These are phyloP conservation scores for Aureococcus anophagefferens DNA, from an alignment of 108 stramenopile species.

Conservation along the genomic window DNA sequence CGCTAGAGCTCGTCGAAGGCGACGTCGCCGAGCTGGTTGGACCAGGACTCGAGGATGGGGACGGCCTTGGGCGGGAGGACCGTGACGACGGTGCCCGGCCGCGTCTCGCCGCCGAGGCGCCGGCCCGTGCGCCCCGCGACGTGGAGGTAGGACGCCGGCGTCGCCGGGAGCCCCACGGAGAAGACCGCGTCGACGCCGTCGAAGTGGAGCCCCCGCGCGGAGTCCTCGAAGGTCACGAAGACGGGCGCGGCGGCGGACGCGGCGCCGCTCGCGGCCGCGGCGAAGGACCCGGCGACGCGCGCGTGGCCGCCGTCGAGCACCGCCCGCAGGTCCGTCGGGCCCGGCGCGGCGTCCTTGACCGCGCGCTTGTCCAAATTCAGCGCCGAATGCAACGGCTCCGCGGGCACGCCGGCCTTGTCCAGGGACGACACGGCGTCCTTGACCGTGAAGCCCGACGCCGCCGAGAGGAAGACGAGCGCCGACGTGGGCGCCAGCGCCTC, in stretches of 20 bases:
- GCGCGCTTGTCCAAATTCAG: slow-evolving; percentile 39
- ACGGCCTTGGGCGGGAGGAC: not conserved
- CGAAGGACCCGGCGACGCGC: not conserved
- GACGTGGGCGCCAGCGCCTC: slow-evolving; percentile 18
- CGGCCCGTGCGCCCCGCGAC: slow-evolving; percentile 62
- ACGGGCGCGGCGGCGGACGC: slow-evolving; percentile 26
- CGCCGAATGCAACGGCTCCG: slow-evolving; percentile 45
- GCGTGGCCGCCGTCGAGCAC: not conserved
- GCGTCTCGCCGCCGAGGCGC: slow-evolving; percentile 31
- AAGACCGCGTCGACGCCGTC: slow-evolving; percentile 55
- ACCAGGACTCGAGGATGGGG: not conserved
- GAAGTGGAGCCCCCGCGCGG: slow-evolving; percentile 60
- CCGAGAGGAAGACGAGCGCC: slow-evolving; percentile 49
- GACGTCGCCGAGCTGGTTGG: not conserved
- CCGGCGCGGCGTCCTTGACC: slow-evolving; percentile 9
- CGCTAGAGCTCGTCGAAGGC: not conserved
- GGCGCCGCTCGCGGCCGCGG: slow-evolving; percentile 2
- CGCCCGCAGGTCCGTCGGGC: not conserved
- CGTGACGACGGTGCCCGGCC: slow-evolving; percentile 39
- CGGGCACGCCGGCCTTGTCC: slow-evolving; percentile 30
- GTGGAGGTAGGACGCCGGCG: slow-evolving; percentile 60
- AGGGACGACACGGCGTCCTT: slow-evolving; percentile 18
- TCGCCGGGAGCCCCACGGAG: slow-evolving; percentile 41
- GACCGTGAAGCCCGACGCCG: slow-evolving; percentile 39
- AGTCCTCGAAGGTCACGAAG: slow-evolving; percentile 58